Percentiles rank a stretch among this genome's conserved stretches.
Evolutionary conservation across 176 grass and related monocot genomes (phyloP).

Genomic region (Hsuehochloa calcarea): DNA sequence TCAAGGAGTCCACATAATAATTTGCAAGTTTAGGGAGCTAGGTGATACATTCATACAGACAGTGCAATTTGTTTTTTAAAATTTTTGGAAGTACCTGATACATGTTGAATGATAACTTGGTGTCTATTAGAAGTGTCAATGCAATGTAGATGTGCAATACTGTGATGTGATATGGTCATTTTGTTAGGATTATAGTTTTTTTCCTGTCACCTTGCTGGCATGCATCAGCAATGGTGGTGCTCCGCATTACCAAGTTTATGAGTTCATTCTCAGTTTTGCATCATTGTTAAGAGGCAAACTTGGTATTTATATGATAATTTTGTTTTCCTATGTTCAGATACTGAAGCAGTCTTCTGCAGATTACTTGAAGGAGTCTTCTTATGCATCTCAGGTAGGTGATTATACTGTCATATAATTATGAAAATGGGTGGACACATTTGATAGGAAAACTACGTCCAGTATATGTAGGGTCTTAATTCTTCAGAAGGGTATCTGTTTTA

Average conservation of each 20-base stretch:
- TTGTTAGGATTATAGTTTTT: conserved; percentile 2
- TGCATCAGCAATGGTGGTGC: conserved; percentile 4
- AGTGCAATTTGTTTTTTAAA: too few species aligned
- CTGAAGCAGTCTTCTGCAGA: conserved; percentile 64
- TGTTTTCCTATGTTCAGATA: conserved; percentile 48
- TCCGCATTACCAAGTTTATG: not conserved
- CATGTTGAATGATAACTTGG: not conserved
- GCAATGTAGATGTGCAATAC: not conserved
- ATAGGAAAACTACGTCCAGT: conserved; percentile 9
- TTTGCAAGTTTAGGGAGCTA: too few species aligned
- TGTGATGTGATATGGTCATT: not conserved
- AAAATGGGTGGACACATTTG: conserved; percentile 25
- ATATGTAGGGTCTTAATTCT: conserved; percentile 21
- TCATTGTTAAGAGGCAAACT: not conserved
- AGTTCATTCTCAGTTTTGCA: not conserved
- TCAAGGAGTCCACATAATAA: too few species aligned
- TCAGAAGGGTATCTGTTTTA: conserved; percentile 21
- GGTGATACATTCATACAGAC: too few species aligned
- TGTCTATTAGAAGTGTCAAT: not conserved
- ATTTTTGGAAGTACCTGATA: not conserved
- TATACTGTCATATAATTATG: conserved; percentile 14
- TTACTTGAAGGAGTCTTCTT: conserved; percentile 70
- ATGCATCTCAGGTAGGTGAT: conserved; percentile 64
- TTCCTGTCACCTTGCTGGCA: conserved; percentile 22
- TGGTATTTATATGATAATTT: conserved; percentile 9